Evolutionary conservation across 805 yeast species (phyloP), one percentile per base, ranked within the genome.

Genomic region (Yarrowia porcina): DNA sequence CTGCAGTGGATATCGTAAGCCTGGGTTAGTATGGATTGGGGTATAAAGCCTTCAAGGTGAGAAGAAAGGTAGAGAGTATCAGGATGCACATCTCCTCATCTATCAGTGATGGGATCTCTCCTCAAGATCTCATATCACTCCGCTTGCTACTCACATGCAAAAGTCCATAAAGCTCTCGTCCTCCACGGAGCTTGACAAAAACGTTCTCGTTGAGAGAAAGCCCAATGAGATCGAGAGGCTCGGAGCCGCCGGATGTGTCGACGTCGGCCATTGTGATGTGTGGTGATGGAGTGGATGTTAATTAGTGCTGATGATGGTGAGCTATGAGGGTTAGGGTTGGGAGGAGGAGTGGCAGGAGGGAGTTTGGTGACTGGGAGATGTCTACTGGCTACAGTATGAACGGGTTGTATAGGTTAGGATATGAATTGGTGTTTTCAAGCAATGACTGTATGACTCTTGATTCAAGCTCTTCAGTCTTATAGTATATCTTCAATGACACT

Each of bases 1-100:
- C 96, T 94, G 76, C 98, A 94, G 76, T 93, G 99, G 52, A 96
- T 88, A 76, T 93, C 99, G 76, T 89, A 93, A 0, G 97, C 90
- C 83, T 80, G 63, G 27, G 49, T 56, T 56, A 56, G 61, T 56
- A 11, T 25, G 28, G 8, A 5, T 25, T 25, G 8, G 4, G 28
- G 28, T 25, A 25, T 5, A 25, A 8, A 25, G 28, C n/a, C n/a
- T n/a, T n/a, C n/a, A 25, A 4, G 28, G 28, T 25, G 28, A 25
- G 8, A n/a, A n/a, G n/a, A n/a, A n/a, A n/a, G n/a, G n/a, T n/a
- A n/a, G n/a, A n/a, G n/a, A n/a, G n/a, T n/a, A n/a, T n/a, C n/a
- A n/a, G n/a, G n/a, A n/a, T n/a, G n/a, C n/a, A n/a, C n/a, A n/a
- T n/a, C n/a, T n/a, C n/a, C n/a, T n/a, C n/a, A n/a, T n/a, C n/a